phyloP scores from a whole-genome alignment of 257 asterid genomes.

The Buddleja alternifolia region DNA sequence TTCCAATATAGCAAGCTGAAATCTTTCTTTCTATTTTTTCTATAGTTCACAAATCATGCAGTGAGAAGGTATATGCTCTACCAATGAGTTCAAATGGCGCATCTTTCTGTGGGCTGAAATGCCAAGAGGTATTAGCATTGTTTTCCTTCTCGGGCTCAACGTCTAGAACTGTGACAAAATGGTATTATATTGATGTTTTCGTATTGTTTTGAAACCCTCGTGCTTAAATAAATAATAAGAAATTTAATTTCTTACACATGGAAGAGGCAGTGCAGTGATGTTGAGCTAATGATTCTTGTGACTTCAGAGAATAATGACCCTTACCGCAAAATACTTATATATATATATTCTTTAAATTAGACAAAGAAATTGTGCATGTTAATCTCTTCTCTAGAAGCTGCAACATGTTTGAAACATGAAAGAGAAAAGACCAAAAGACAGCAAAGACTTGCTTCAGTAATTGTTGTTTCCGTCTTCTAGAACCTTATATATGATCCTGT shows the following conservation, averaged over 20 bases:
- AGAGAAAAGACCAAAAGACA: conserved; percentile 2
- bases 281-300: too few relatives aligned
- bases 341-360: too few relatives aligned
- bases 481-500: conserved; percentile 8
- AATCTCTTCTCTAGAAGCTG: too few relatives aligned
- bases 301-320: too few relatives aligned
- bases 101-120: conserved; percentile 76
- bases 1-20: conserved; percentile 24
- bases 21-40: conserved; percentile 13
- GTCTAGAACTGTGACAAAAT: conserved; percentile 14
- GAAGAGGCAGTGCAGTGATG: conserved; percentile 7
- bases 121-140: conserved; percentile 79
- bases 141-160: conserved; percentile 24
- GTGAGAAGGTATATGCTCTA: conserved; percentile 40
- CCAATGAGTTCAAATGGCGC: conserved; percentile 49
- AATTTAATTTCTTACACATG: neutral
- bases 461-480: neutral
- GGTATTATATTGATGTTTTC: conserved; percentile 16
- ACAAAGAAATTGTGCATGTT: too few relatives aligned
- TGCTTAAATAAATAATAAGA: neutral
- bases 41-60: conserved; percentile 82
- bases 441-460: neutral
- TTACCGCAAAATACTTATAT: too few relatives aligned
- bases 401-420: neutral
- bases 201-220: conserved; percentile 12